Base-by-base conservation (phyloP, 805 yeast species). In the Saccharomycopsis lassenensis region DNA sequence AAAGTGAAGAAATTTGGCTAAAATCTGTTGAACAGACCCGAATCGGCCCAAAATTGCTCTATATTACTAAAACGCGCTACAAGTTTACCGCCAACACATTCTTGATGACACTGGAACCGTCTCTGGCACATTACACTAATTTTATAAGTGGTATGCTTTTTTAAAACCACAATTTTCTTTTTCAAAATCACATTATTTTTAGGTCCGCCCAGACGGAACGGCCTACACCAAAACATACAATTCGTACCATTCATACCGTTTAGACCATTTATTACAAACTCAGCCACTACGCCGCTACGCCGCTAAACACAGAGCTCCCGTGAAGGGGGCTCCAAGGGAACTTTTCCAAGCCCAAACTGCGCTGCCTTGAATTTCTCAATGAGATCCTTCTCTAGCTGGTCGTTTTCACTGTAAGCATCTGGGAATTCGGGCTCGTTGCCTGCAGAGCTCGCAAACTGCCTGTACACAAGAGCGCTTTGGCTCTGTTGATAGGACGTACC, bases 321-420 rank as follows among this genome's bases (percentile, higher is more conserved):
- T 1, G 91, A 86, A 4, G 93, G 91, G 2, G 85, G 74, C 4
- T 72, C 48, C 40, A 79, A 89, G 0, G 93, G 93, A 2, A 81
- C 71, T 18, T 57, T 55, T 0, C 87, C 89, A 22, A 80, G 48
- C n/a, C 54, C 50, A 45, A 81, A 81, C 4, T 41, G 36, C 0
- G 49, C 46, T 1, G 69, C 61, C 43, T 62, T 51, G 51, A 81
- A 84, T 16, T 67, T 65, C 4, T 56, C 59, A 7, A 60, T 32
- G 0, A 74, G 61, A 2, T 49, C 57, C 4, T 65, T 67, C 32
- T 68, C 57, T 3, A 75, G 46, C 3, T 67, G 70, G 0, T 56
- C 60, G 4, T 55, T 47, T 2, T 47, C 47, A 46, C 56, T 39
- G 40, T 32, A 40, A 15, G 49, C 49, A 17, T 52, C 56, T 4